These are phyloP conservation scores for Lecanosticta acicola DNA, from an alignment of 2,329 filamentous ascomycete species.

Conservation along the genomic window DNA sequence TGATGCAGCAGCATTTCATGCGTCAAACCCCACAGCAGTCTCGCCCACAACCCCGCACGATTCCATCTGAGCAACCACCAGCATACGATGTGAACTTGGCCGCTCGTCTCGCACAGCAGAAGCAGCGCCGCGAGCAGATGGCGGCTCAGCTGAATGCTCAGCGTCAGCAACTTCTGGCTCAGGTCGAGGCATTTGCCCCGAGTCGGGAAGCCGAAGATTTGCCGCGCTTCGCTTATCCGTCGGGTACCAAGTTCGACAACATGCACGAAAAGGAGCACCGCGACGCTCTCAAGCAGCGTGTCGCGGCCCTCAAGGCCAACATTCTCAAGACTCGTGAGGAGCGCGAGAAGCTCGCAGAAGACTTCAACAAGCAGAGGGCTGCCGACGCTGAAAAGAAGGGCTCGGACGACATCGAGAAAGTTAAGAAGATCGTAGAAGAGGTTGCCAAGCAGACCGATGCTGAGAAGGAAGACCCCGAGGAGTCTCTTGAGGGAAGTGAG, in stretches of 20 bases:
- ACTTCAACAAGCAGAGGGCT: constrained; percentile 25
- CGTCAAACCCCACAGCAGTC: background rate
- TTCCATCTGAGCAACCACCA: constrained; percentile 19
- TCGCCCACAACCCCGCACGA: constrained; percentile 2
- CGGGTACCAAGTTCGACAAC: constrained; percentile 4
- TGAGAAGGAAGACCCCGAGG: constrained; percentile 22
- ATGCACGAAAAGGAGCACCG: constrained; percentile 23
- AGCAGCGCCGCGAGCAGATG: constrained; percentile 34
- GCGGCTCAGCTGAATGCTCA: constrained; percentile 21
- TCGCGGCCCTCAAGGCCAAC: constrained; percentile 30
- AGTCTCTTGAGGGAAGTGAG: constrained; percentile 47
- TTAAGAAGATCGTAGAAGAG: constrained; percentile 27
- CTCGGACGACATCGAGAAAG: constrained; percentile 23
- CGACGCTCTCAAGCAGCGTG: constrained; percentile 28
- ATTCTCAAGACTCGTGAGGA: constrained; percentile 30
- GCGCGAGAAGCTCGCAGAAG: constrained; percentile 22
- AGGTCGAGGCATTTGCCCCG: too few relatives aligned
- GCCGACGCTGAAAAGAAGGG: constrained; percentile 27
- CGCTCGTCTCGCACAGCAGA: constrained; percentile 25
- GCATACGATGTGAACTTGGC: constrained; percentile 19
- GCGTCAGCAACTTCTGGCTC: constrained; percentile 14
- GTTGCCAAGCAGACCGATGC: constrained; percentile 35
- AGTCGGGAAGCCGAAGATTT: constrained; percentile 14
- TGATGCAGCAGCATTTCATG: constrained; percentile 1
- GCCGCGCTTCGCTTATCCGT: constrained; percentile 3